Conservation (phyloP, 805 yeast species). For the Metschnikowia kofuensis region DNA sequence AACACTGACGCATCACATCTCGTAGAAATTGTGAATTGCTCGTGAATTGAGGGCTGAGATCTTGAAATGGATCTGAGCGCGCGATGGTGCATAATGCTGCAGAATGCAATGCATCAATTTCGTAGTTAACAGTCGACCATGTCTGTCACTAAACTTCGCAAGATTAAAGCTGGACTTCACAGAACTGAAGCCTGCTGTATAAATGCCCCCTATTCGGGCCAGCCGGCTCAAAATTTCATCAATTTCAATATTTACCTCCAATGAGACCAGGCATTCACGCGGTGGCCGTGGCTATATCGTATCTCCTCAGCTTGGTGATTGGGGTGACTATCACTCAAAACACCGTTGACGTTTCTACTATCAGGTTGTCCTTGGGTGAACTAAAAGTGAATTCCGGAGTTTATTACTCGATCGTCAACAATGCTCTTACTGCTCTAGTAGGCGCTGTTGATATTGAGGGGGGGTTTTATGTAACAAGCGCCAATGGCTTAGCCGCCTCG, state of each 20-base stretch:
- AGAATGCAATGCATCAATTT: background rate
- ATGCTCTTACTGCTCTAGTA: background rate
- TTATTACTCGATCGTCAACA: slow-evolving; percentile 10
- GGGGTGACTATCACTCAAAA: slow-evolving; percentile 3
- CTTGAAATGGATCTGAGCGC: background rate
- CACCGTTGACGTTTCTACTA: background rate
- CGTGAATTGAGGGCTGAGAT: background rate
- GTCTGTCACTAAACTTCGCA: background rate
- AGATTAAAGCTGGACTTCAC: background rate
- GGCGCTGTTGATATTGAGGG: slow-evolving; percentile 9
- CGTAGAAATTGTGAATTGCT: background rate
- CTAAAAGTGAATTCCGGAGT: slow-evolving; percentile 7
- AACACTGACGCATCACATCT: background rate
- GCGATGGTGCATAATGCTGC: background rate
- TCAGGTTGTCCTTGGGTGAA: background rate
- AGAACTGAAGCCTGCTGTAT: background rate
- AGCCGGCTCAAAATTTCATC: background rate
- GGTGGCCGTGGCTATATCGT: background rate
- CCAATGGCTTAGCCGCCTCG: background rate
- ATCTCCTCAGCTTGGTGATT: background rate
- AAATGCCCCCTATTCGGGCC: background rate
- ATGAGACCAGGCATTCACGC: background rate
- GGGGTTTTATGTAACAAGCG: slow-evolving; percentile 9
- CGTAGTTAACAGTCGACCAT: background rate
- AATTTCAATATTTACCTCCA: background rate